Conservation (phyloP, 2,329 filamentous ascomycete genomes). For the Lanzia echinophila region DNA sequence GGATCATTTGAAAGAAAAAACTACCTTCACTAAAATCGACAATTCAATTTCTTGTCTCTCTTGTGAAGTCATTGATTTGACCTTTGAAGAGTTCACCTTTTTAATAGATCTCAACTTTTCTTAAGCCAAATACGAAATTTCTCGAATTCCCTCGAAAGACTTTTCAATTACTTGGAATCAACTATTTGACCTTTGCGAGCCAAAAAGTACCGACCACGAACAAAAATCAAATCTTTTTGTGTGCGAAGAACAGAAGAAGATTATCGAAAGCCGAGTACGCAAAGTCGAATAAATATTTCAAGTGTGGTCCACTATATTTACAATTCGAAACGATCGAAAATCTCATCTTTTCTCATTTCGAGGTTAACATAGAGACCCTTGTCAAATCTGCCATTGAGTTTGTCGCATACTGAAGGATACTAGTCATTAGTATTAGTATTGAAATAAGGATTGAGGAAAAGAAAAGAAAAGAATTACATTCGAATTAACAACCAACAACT, state of each 20-base stretch:
- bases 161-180: no score
- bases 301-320: no score
- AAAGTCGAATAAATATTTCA: no score
- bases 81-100: slow-evolving; percentile 16
- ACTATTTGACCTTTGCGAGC: no score
- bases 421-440: slow-evolving; percentile 9
- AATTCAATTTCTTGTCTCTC: slow-evolving; percentile 4
- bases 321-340: neutral
- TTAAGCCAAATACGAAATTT: slow-evolving; percentile 5
- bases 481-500: slow-evolving; percentile 18
- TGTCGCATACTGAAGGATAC: slow-evolving; percentile 5
- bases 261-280: no score
- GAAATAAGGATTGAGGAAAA: slow-evolving; percentile 7
- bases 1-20: slow-evolving; percentile 15
- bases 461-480: slow-evolving; percentile 20
- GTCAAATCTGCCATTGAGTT: neutral
- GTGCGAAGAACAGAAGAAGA: no score
- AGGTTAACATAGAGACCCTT: neutral
- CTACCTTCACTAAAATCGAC: slow-evolving; percentile 21
- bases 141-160: no score
- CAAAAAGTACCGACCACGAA: no score
- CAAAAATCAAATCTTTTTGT: no score
- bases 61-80: slow-evolving; percentile 20
- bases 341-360: neutral
- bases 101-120: slow-evolving; percentile 21